These are phyloP conservation scores for Boletus fagicola DNA, from an alignment of 768 basidiomycete species.

Conservation along the genomic window DNA sequence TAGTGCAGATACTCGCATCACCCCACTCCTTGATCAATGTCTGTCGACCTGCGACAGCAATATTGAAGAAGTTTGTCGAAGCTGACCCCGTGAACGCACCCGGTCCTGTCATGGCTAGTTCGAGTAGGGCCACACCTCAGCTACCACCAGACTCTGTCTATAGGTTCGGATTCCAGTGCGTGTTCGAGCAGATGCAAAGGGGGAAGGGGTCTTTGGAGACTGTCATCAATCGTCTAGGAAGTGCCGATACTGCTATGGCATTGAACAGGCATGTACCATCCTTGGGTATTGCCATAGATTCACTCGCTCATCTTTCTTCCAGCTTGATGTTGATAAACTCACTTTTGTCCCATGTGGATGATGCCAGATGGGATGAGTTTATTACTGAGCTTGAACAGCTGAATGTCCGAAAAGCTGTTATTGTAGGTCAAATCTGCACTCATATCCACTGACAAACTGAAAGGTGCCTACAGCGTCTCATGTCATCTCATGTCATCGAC, in stretches of 20 bases:
- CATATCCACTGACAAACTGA: conserved; percentile 10
- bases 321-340: conserved; percentile 93
- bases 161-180: conserved; percentile 78
- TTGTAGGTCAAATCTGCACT: conserved; percentile 47
- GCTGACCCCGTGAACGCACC: conserved; percentile 73
- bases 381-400: conserved; percentile 69
- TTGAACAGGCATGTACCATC: conserved; percentile 60
- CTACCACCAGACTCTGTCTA: conserved; percentile 71
- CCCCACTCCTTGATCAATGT: conserved; percentile 81
- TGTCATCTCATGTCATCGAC: conserved; percentile 78
- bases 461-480: conserved; percentile 56
- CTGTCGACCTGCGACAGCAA: conserved; percentile 86
- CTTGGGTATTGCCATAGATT: not conserved
- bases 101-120: conserved; percentile 54
- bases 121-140: conserved; percentile 53
- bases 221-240: conserved; percentile 75
- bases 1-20: conserved; percentile 77
- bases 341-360: conserved; percentile 74
- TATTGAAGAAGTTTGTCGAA: conserved; percentile 86
- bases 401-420: conserved; percentile 78
- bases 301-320: conserved; percentile 10
- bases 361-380: conserved; percentile 76
- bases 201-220: conserved; percentile 72
- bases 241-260: conserved; percentile 82
- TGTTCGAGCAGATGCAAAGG: conserved; percentile 79